Base-by-base conservation (phyloP, 2,329 filamentous ascomycete genomes). In the Neopestalotiopsis sp. region DNA sequence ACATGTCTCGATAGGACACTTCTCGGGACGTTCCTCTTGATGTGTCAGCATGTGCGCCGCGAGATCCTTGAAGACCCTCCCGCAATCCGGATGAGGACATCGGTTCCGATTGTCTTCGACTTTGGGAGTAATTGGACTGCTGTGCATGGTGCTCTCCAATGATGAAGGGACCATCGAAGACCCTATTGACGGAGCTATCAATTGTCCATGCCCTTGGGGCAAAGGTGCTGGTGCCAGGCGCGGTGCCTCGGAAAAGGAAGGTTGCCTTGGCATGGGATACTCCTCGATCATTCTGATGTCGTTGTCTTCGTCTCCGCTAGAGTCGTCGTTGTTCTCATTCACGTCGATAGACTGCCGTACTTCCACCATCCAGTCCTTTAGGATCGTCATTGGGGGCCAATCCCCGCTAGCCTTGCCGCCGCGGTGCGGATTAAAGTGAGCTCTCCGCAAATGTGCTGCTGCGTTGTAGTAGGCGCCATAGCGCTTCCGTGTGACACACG, bases 41-140 rank as follows among this genome's bases (percentile, higher is more conserved):
- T 98, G 95, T 0, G 95, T 98, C 78, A 97, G 88, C 92, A 97
- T 95, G 81, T 98, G 95, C 9, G 95, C 94, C 81, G 95, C 95
- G 72, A 97, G 84, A 77, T 97, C 94, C 82, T 97, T 97, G 87
- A 97, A 97, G 69, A 91, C 86, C 75, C 92, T 91, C 72, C 94
- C 94, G 75, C 94, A 97, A 69, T 95, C 94, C 6, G 92, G 90
- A 76, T 94, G 91, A 1, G 93, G 92, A 84, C 94, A 97, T 71
- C 92, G 86, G 60, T 78, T 79, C 34, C 77, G 70, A 65, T 77
- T 77, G 67, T 78, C 77, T 56, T 79, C 77, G 10, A 75, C 73
- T 61, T 78, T 79, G 4, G 75, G 71, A 62, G 76, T 75, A 45
- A 73, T 71, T 2, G 77, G 77, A 52, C 76, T 78, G 67, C 76